These are phyloP conservation scores for Botrytis elliptica DNA, from an alignment of 2,329 filamentous ascomycete genomes.

Conservation along the genomic window DNA sequence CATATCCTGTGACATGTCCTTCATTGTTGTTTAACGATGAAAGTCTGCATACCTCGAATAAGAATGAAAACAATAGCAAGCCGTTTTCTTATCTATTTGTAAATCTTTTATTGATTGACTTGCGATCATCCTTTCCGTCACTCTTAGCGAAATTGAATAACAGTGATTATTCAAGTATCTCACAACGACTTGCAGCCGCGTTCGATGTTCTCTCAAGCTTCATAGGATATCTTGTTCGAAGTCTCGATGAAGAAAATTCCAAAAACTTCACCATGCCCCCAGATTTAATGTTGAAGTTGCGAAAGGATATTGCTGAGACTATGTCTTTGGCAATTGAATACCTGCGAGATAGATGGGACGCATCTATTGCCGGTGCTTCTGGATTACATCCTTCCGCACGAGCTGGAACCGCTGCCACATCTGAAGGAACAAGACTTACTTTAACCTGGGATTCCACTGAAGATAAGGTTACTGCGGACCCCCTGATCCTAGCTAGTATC, in stretches of 20 bases:
- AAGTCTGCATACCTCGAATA: conserved; percentile 24
- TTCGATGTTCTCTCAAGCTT: conserved; percentile 63
- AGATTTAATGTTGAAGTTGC: conserved; percentile 60
- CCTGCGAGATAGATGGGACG: conserved; percentile 69
- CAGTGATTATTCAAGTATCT: conserved; percentile 49
- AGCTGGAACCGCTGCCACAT: conserved; percentile 44
- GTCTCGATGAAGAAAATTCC: conserved; percentile 48
- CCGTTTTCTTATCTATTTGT: conserved; percentile 62
- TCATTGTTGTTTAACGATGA: conserved; percentile 53
- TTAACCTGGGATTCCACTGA: conserved; percentile 58
- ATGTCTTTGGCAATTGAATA: conserved; percentile 63
- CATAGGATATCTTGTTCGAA: conserved; percentile 55
- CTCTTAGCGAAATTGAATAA: conserved; percentile 59
- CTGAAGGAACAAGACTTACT: conserved; percentile 46
- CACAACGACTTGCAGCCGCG: conserved; percentile 56
- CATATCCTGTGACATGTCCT: conserved; percentile 50
- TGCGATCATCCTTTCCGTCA: conserved; percentile 60
- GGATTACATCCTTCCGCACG: conserved; percentile 60
- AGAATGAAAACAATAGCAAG: conserved; percentile 42
- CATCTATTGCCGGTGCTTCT: conserved; percentile 59
- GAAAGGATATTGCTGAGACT: conserved; percentile 60
- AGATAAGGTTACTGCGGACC: conserved; percentile 51
- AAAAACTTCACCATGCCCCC: conserved; percentile 50
- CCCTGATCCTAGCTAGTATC: conserved; percentile 58
- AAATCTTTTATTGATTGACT: conserved; percentile 64